Evolutionary conservation across 768 basidiomycete species (phyloP).

Genomic region (Cyathus striatus): DNA sequence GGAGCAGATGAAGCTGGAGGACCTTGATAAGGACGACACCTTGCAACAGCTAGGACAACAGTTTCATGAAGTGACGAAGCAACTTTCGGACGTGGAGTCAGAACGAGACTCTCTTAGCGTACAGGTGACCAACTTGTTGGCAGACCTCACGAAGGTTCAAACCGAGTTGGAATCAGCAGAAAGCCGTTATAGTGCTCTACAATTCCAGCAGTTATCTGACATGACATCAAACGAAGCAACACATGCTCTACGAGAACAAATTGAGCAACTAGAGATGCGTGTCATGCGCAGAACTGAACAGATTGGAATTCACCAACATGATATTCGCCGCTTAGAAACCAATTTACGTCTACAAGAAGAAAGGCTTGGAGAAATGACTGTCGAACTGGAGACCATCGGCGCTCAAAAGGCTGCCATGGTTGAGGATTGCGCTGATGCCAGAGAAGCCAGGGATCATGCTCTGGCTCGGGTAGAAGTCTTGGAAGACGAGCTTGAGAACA

Average conservation of each 20-base stretch:
- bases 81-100: conserved; percentile 54
- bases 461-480: conserved; percentile 48
- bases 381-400: conserved; percentile 59
- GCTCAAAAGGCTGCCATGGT: conserved; percentile 78
- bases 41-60: conserved; percentile 38
- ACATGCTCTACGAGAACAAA: conserved; percentile 53
- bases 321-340: conserved; percentile 70
- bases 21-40: conserved; percentile 28
- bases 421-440: conserved; percentile 76
- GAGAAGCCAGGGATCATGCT: conserved; percentile 68
- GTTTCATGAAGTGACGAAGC: conserved; percentile 36
- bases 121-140: conserved; percentile 57
- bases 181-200: conserved; percentile 54
- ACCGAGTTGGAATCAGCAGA: conserved; percentile 54
- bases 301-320: conserved; percentile 75
- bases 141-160: conserved; percentile 49
- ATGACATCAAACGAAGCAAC: conserved; percentile 57
- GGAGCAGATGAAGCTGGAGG: conserved; percentile 24
- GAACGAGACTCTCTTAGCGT: conserved; percentile 64
- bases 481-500: conserved; percentile 54
- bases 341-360: conserved; percentile 76
- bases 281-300: conserved; percentile 66
- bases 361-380: conserved; percentile 61
- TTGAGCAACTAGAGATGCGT: conserved; percentile 64
- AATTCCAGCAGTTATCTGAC: conserved; percentile 60